A percentile compares a stretch with the other conserved stretches of the same genome.
Evolutionary conservation across 768 basidiomycete genomes (phyloP).

Genomic region (Paxillus ammoniavirescens): DNA sequence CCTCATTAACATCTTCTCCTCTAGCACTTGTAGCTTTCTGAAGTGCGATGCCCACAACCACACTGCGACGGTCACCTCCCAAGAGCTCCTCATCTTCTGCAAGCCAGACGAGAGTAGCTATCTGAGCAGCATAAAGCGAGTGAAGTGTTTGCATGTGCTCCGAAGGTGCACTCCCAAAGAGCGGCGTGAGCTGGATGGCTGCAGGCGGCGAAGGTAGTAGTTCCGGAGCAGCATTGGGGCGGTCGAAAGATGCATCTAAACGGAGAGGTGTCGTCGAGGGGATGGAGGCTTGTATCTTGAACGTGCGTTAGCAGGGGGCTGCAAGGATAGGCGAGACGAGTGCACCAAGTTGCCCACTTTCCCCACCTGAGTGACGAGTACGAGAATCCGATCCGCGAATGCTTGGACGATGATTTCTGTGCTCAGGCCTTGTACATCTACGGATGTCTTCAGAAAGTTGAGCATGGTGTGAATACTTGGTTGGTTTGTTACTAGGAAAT

Average conservation of each 20-base stretch:
- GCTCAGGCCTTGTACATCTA: slow-evolving; percentile 49
- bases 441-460: slow-evolving; percentile 41
- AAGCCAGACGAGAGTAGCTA: slow-evolving; percentile 82
- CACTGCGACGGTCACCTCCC: slow-evolving; percentile 48
- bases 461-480: slow-evolving; percentile 17
- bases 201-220: slow-evolving; percentile 61
- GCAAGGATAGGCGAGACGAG: slow-evolving; percentile 1
- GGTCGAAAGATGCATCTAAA: slow-evolving; percentile 36
- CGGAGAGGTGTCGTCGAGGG: slow-evolving; percentile 60
- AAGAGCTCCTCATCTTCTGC: slow-evolving; percentile 40
- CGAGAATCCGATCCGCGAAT: slow-evolving; percentile 77
- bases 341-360: slow-evolving; percentile 86
- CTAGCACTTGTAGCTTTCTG: slow-evolving; percentile 32
- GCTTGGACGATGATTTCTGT: slow-evolving; percentile 80
- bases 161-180: slow-evolving; percentile 75
- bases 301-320: slow-evolving; percentile 6
- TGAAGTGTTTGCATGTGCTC: slow-evolving; percentile 70
- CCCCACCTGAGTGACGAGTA: slow-evolving; percentile 88
- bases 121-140: slow-evolving; percentile 81
- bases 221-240: slow-evolving; percentile 27
- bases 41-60: slow-evolving; percentile 78
- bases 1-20: slow-evolving; percentile 29
- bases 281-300: slow-evolving; percentile 78
- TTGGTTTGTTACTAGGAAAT: not conserved
- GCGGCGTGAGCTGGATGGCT: slow-evolving; percentile 69